Evolutionary conservation across 2,329 filamentous ascomycete genomes (phyloP).

Genomic region (Fusarium virguliforme): DNA sequence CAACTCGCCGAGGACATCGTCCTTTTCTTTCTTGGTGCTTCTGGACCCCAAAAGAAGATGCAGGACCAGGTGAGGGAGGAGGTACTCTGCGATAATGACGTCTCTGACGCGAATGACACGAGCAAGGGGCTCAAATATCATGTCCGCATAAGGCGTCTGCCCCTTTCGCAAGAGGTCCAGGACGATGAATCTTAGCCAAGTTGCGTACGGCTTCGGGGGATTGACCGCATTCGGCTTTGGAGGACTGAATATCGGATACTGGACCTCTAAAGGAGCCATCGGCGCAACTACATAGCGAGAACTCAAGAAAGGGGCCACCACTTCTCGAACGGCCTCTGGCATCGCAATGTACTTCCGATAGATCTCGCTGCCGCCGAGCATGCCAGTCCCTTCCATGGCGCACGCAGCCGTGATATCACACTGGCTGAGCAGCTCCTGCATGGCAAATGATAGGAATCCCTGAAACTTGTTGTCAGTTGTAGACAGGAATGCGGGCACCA

Average conservation of each 20-base stretch:
- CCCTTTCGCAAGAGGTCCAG: slow-evolving; percentile 86
- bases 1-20: slow-evolving; percentile 81
- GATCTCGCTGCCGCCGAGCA: slow-evolving; percentile 69
- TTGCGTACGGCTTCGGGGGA: slow-evolving; percentile 75
- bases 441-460: slow-evolving; percentile 92
- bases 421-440: slow-evolving; percentile 89
- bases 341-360: slow-evolving; percentile 84
- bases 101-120: slow-evolving; percentile 90
- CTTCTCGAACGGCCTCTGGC: slow-evolving; percentile 83
- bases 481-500: slow-evolving; percentile 93
- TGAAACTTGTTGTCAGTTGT: slow-evolving; percentile 90
- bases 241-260: slow-evolving; percentile 84
- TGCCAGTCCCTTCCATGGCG: slow-evolving; percentile 58
- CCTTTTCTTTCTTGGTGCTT: slow-evolving; percentile 72
- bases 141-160: slow-evolving; percentile 80
- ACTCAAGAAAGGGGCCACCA: slow-evolving; percentile 88
- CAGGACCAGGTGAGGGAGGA: slow-evolving; percentile 88
- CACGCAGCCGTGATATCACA: slow-evolving; percentile 79
- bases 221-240: slow-evolving; percentile 76
- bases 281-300: slow-evolving; percentile 85
- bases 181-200: slow-evolving; percentile 87
- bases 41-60: slow-evolving; percentile 84
- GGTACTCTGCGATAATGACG: slow-evolving; percentile 86
- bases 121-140: slow-evolving; percentile 86
- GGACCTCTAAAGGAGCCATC: slow-evolving; percentile 69